Percentiles rank a stretch among this genome's conserved stretches.
Conservation (phyloP, 108 stramenopile genomes). For the Thalassiosira profunda region DNA sequence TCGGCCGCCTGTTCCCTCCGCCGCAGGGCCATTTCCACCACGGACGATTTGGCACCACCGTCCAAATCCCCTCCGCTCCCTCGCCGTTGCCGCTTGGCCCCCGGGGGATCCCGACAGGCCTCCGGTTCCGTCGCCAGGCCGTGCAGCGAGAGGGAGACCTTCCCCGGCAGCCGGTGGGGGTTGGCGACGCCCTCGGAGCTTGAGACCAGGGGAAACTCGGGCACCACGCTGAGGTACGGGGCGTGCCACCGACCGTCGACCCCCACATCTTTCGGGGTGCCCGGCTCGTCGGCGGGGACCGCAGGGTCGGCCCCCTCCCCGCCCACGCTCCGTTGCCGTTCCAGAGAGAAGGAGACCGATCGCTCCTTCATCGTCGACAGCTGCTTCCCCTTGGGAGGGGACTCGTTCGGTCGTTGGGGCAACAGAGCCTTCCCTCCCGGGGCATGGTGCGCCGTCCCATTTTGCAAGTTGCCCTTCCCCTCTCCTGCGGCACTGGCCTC, state of each 20-base stretch:
- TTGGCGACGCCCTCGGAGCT: constrained; percentile 57
- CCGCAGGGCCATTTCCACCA: not conserved
- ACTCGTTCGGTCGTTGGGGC: not conserved
- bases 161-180: constrained; percentile 63
- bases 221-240: constrained; percentile 71
- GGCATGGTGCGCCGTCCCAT: not conserved
- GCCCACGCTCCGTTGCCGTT: constrained; percentile 15
- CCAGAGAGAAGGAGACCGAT: constrained; percentile 31
- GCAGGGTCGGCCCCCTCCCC: not conserved
- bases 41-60: not conserved
- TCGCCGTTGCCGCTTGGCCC: constrained; percentile 3
- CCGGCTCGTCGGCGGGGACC: constrained; percentile 47
- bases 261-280: too few species aligned
- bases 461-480: not conserved
- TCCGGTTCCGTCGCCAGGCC: constrained; percentile 44
- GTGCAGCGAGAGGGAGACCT: constrained; percentile 52
- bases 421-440: constrained; percentile 22
- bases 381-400: constrained; percentile 34
- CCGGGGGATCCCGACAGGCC: constrained; percentile 26
- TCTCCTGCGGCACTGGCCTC: not conserved
- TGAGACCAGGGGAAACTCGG: constrained; percentile 62
- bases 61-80: not conserved
- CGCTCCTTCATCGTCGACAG: constrained; percentile 36
- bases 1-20: too few species aligned
- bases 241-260: constrained; percentile 82